Evolutionary conservation across 2,329 filamentous ascomycete genomes (phyloP).

Genomic region (Apiospora arundinis): DNA sequence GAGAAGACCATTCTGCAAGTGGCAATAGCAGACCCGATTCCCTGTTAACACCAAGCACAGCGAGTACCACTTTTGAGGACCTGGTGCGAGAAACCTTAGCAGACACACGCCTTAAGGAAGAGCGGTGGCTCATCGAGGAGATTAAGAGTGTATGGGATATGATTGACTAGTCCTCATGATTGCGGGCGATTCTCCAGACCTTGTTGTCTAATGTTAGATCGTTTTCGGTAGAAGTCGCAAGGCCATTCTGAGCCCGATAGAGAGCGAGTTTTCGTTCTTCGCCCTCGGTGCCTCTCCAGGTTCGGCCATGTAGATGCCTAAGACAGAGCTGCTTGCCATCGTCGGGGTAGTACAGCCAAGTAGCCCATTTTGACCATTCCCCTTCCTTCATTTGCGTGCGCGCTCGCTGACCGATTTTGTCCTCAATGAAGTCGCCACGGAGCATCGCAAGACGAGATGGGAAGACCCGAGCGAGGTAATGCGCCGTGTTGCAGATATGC

Average conservation of each 20-base stretch:
- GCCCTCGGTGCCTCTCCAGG: constrained; percentile 51
- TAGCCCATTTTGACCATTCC: constrained; percentile 58
- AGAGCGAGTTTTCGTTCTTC: constrained; percentile 28
- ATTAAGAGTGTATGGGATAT: background rate
- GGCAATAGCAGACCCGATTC: background rate
- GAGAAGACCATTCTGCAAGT: too few relatives aligned
- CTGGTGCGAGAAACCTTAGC: background rate
- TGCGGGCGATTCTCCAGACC: background rate
- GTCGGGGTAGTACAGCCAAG: constrained; percentile 61
- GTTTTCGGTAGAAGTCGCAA: background rate
- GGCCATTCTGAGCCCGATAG: background rate
- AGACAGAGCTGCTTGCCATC: constrained; percentile 53
- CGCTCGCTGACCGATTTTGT: constrained; percentile 60
- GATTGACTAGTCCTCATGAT: background rate
- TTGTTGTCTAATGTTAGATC: background rate
- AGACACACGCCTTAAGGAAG: background rate
- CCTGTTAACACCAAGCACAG: background rate
- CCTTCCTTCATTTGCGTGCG: constrained; percentile 63
- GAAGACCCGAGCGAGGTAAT: constrained; percentile 59
- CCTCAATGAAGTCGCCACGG: constrained; percentile 62
- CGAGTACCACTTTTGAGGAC: background rate
- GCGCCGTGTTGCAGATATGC: constrained; percentile 54
- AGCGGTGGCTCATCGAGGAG: background rate
- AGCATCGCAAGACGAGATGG: constrained; percentile 55
- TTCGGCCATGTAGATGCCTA: constrained; percentile 57